Base-by-base conservation (phyloP, 2,329 filamentous ascomycete species). In the Colletotrichum echinochloae region DNA sequence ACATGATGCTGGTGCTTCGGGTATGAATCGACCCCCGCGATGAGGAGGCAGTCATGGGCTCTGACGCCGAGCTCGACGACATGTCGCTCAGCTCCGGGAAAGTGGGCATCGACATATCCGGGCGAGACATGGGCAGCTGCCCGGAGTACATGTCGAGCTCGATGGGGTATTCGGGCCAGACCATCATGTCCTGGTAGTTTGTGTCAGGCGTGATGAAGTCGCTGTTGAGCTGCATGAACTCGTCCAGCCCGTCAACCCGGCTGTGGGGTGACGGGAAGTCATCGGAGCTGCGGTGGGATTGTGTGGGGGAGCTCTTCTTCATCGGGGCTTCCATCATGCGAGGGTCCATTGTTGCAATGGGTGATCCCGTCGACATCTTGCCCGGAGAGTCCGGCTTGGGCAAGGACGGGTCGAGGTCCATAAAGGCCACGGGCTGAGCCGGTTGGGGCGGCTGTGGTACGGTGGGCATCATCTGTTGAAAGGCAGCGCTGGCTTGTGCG, bases 1-100 rank as follows among this genome's bases (percentile, higher is more conserved):
- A 86, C 74, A 83, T 79, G 54, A 85, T 84, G 77, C 84, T 87
- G 5, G 83, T 86, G 28, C 79, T 82, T 46, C 84, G 79, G 1
- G 85, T 86, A 70, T 85, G 83, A 3, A 82, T 78, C 2, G 84
- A 86, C 0, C 78, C 81, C 14, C 80, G 75, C 1, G 83, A 83
- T 0, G 84, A 84, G 1, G 81, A 78, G 2, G 78, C 74, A 1
- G 78, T 79, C 75, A 83, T 79, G 9, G 80, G 79, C 70, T 85
- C 84, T 8, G 84, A 84, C 28, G 76, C 78, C 9, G 69, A 71
- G 41, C 60, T 71, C 6, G 82, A 81, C 3, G 81, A 82, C 16
- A 82, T 76, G 64, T 84, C 82, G 72, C 80, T 83, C 33, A 82
- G 73, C 9, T 83, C 83, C 0, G 79, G 74, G 65, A 85, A 83